These are phyloP conservation scores for Globomyces pollinis-pini DNA, from an alignment of 192 early-diverging fungal genomes.

Conservation along the genomic window DNA sequence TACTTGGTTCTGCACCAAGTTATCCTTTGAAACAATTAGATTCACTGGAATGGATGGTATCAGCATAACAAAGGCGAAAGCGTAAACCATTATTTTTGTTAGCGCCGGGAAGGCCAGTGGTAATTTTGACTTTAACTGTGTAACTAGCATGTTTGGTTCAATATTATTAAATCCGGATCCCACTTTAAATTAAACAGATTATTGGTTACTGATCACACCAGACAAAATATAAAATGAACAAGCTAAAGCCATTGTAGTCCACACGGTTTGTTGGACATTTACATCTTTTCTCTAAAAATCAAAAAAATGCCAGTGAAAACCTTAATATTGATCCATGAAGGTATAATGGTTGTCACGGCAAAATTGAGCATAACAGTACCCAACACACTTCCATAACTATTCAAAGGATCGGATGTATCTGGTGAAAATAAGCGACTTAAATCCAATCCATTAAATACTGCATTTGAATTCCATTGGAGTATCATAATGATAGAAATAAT, in stretches of 20 bases:
- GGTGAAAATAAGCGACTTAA: constrained; percentile 13
- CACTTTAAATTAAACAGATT: too few species aligned
- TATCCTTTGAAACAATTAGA: constrained; percentile 36
- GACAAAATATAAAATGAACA: constrained; percentile 31
- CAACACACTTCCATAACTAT: constrained; percentile 23
- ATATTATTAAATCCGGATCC: background rate
- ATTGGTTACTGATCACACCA: too few species aligned
- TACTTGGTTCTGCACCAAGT: constrained; percentile 44
- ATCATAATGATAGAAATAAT: constrained; percentile 30
- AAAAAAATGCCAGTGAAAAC: too few species aligned
- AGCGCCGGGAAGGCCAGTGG: background rate
- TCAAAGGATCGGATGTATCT: constrained; percentile 3
- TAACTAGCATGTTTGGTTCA: too few species aligned
- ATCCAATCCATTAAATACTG: constrained; percentile 1
- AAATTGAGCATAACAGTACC: constrained; percentile 50
- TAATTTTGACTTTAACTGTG: too few species aligned
- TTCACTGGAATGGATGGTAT: constrained; percentile 44
- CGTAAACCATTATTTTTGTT: constrained; percentile 16
- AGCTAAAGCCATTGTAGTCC: constrained; percentile 31
- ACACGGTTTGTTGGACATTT: constrained; percentile 41
- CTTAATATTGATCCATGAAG: constrained; percentile 53
- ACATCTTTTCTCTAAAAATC: constrained; percentile 34
- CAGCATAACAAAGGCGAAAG: constrained; percentile 47
- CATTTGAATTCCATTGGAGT: constrained; percentile 36
- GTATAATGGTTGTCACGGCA: constrained; percentile 42